Percentiles rank a stretch among this genome's conserved stretches.
These are phyloP conservation scores for Plasmodium falciparum DNA, from an alignment of 169 alveolate species.

Conservation along the genomic window DNA sequence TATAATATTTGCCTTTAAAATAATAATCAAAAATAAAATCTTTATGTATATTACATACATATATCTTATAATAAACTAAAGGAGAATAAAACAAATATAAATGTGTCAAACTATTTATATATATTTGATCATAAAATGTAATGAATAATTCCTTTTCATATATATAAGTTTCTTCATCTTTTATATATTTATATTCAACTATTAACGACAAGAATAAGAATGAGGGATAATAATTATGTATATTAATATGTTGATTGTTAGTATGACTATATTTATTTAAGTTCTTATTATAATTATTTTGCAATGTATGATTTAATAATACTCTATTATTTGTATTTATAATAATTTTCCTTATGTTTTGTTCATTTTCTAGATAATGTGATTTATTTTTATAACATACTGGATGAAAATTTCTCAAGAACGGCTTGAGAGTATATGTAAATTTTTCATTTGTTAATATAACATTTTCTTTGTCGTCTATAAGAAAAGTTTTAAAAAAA, in stretches of 20 bases:
- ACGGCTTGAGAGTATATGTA: constrained; percentile 16
- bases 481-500: constrained; percentile 47
- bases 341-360: constrained; percentile 16
- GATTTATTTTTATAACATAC: constrained; percentile 38
- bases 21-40: too few relatives aligned
- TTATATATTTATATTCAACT: constrained; percentile 21
- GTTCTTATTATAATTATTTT: not conserved
- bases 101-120: not conserved
- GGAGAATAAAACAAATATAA: constrained; percentile 30
- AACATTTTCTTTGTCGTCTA: constrained; percentile 55
- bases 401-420: not conserved
- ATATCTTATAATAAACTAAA: constrained; percentile 23
- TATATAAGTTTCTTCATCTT: not conserved
- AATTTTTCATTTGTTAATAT: constrained; percentile 52
- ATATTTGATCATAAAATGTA: constrained; percentile 28
- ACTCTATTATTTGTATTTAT: constrained; percentile 31
- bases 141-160: constrained; percentile 32
- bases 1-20: too few relatives aligned
- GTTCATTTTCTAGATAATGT: constrained; percentile 14
- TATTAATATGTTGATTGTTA: too few relatives aligned
- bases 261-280: not conserved
- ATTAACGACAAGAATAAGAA: not conserved
- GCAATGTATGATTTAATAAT: constrained; percentile 8
- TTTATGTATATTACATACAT: constrained; percentile 3
- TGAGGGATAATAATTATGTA: too few relatives aligned